phyloP scores from a whole-genome alignment of 2,329 filamentous ascomycete genomes.

The Aspergillus pseudoviridinutans region DNA sequence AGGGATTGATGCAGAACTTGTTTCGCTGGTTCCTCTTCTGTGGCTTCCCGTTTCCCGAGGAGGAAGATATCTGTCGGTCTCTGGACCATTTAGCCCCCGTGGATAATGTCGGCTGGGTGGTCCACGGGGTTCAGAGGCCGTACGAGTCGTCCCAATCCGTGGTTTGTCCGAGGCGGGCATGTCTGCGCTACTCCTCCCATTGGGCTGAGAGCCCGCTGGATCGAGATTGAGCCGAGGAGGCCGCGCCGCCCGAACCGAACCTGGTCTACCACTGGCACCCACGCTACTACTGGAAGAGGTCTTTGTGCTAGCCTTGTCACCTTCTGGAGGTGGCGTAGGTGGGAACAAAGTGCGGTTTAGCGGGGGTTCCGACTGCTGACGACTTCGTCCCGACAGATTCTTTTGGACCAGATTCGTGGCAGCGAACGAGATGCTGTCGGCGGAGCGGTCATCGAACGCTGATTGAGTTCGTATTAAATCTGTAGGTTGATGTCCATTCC shows the following conservation, averaged over 20 bases:
- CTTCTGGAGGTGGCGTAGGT: constrained; percentile 95
- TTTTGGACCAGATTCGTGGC: constrained; percentile 91
- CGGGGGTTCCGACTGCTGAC: constrained; percentile 82
- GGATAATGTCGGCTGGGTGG: constrained; percentile 34
- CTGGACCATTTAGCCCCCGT: constrained; percentile 22
- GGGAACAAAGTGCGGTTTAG: constrained; percentile 79
- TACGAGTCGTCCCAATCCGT: constrained; percentile 46
- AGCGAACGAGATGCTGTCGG: constrained; percentile 83
- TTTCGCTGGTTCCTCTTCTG: constrained; percentile 30
- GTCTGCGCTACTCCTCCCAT: constrained; percentile 31
- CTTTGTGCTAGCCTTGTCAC: constrained; percentile 55
- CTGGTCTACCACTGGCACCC: constrained; percentile 43
- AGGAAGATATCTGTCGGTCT: constrained; percentile 25
- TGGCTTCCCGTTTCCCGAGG: constrained; percentile 29
- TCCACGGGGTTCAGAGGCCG: constrained; percentile 50
- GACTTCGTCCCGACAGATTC: constrained; percentile 67
- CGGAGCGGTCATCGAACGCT: constrained; percentile 67
- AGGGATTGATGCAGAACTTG: constrained; percentile 19
- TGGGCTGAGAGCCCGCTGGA: constrained; percentile 24
- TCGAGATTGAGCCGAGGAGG: constrained; percentile 44
- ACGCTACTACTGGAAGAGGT: constrained; percentile 22
- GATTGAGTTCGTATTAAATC: constrained; percentile 43
- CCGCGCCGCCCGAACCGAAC: constrained; percentile 46
- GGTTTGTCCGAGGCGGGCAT: constrained; percentile 32
- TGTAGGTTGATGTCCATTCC: constrained; percentile 74